These are phyloP conservation scores for Uronychia binucleata DNA, from an alignment of 73 alveolate genomes.

Conservation along the genomic window DNA sequence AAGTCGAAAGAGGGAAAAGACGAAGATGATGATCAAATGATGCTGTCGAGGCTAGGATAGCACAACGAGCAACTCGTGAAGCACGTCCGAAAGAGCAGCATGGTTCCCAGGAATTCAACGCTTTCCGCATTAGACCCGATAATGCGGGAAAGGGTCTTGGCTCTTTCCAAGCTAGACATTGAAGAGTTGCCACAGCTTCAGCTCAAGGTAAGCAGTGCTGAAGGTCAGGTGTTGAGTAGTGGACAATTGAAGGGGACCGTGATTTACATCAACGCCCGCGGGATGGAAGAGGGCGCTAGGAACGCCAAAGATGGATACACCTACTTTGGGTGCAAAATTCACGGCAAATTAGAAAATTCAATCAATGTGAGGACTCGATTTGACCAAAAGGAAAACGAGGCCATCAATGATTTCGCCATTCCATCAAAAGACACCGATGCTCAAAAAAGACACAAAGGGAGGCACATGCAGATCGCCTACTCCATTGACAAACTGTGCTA, in stretches of 20 bases:
- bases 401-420: constrained; percentile 64
- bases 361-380: neutral
- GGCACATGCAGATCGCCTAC: constrained; percentile 52
- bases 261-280: neutral
- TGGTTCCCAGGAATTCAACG: neutral
- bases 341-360: neutral
- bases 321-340: neutral
- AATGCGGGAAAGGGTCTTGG: neutral
- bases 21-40: neutral
- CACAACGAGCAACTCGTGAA: constrained; percentile 27
- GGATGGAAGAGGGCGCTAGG: neutral
- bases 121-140: neutral
- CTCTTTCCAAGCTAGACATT: constrained; percentile 14
- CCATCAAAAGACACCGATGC: constrained; percentile 66
- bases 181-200: constrained; percentile 24
- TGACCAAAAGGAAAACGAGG: constrained; percentile 1
- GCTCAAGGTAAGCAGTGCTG: neutral
- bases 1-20: neutral
- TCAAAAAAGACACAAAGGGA: constrained; percentile 64
- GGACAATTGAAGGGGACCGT: neutral
- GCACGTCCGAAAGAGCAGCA: constrained; percentile 34
- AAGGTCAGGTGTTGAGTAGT: neutral
- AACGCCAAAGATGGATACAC: neutral
- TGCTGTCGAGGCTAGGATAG: neutral
- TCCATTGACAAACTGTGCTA: constrained; percentile 25